A percentile compares a stretch with the other conserved stretches of the same genome.
phyloP scores from a whole-genome alignment of 1,139 yeast species.

The Lodderomyces beijingensis region DNA sequence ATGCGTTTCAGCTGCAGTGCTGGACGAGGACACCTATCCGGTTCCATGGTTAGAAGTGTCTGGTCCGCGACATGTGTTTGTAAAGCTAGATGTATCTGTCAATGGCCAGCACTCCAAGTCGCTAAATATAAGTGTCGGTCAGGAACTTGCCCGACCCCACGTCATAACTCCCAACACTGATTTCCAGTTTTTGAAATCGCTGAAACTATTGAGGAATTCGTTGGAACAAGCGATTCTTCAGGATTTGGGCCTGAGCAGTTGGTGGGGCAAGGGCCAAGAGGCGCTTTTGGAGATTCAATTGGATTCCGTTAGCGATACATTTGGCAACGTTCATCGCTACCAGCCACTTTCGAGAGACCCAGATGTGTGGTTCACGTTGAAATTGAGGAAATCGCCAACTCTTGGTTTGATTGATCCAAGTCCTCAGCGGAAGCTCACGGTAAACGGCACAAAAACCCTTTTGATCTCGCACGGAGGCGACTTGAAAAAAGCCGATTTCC shows the following conservation, averaged over 20 bases:
- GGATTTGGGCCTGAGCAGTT: constrained; percentile 6
- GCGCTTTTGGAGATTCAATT: constrained; percentile 56
- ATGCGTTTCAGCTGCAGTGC: constrained; percentile 54
- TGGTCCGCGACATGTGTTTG: constrained; percentile 75
- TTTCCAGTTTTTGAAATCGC: constrained; percentile 22
- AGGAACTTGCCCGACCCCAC: constrained; percentile 19
- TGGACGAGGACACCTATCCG: constrained; percentile 44
- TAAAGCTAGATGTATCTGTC: constrained; percentile 55
- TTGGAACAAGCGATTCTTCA: constrained; percentile 34
- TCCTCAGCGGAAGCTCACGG: constrained; percentile 35
- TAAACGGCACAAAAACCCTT: constrained; percentile 35
- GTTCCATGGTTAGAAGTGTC: constrained; percentile 48
- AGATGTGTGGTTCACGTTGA: constrained; percentile 51
- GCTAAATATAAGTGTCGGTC: constrained; percentile 18
- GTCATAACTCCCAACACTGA: constrained; percentile 11
- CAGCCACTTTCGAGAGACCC: constrained; percentile 40
- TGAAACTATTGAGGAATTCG: constrained; percentile 26
- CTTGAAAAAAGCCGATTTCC: constrained; percentile 35
- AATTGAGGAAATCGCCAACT: constrained; percentile 60
- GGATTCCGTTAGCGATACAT: constrained; percentile 64
- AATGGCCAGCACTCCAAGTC: constrained; percentile 36
- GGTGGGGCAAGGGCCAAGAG: constrained; percentile 15
- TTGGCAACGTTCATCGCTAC: constrained; percentile 66
- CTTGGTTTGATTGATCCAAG: constrained; percentile 34
- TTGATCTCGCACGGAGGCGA: constrained; percentile 19